Conservation (phyloP, 352 stramenopile species). For the Elongisporangium anandrum region DNA sequence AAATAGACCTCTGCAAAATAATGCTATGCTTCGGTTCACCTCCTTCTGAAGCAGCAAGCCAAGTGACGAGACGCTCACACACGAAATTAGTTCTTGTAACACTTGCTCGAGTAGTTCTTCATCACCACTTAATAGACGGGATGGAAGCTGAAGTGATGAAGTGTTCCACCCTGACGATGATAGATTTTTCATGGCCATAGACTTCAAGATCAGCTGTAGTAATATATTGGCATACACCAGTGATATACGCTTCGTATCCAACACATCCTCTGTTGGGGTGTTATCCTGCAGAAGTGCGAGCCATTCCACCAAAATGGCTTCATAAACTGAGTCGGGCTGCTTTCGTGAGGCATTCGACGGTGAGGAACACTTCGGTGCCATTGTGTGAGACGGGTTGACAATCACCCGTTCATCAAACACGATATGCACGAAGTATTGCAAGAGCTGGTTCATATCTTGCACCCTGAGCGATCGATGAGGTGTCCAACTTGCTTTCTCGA, state of each 20-base stretch:
- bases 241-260: constrained; percentile 37
- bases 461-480: constrained; percentile 25
- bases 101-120: constrained; percentile 42
- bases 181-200: constrained; percentile 34
- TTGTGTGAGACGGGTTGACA: constrained; percentile 4
- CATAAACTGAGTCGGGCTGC: constrained; percentile 22
- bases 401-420: constrained; percentile 52
- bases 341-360: constrained; percentile 5
- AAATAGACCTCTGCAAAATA: constrained; percentile 55
- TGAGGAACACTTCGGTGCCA: not conserved
- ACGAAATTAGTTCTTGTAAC: constrained; percentile 31
- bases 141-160: constrained; percentile 4
- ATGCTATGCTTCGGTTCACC: constrained; percentile 55
- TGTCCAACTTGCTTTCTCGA: constrained; percentile 61
- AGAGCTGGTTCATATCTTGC: constrained; percentile 37
- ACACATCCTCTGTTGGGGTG: constrained; percentile 26
- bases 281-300: constrained; percentile 43
- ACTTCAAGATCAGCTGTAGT: constrained; percentile 65
- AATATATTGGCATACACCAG: constrained; percentile 49
- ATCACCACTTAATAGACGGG: constrained; percentile 15
- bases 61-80: constrained; percentile 22
- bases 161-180: not conserved
- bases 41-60: constrained; percentile 56
- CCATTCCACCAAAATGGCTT: constrained; percentile 51
- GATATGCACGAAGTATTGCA: constrained; percentile 49